phyloP scores from a whole-genome alignment of 441 rosid genomes.

The Geranium incanum region DNA sequence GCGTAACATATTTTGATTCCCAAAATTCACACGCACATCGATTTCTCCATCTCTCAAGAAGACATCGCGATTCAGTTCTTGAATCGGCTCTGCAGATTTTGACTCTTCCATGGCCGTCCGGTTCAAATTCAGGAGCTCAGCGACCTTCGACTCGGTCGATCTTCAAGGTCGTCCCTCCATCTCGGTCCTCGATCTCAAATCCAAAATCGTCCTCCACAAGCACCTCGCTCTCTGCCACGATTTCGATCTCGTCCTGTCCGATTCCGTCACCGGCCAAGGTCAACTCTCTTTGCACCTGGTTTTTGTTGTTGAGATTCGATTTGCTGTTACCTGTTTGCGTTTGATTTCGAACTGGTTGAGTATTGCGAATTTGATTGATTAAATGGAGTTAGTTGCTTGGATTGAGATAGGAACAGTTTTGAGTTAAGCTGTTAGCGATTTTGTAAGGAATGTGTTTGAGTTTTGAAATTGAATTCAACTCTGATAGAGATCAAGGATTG shows the following conservation, averaged over 20 bases:
- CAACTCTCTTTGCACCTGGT: conserved; percentile 5
- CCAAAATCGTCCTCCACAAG: conserved; percentile 32
- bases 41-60: neutral
- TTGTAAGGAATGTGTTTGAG: neutral
- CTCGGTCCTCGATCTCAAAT: conserved; percentile 42
- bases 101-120: conserved; percentile 36
- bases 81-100: conserved; percentile 3
- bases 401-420: neutral
- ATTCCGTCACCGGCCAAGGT: conserved; percentile 43
- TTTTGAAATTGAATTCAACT: neutral
- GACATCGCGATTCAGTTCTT: neutral
- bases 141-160: conserved; percentile 36
- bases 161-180: conserved; percentile 36
- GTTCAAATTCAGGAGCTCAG: conserved; percentile 45
- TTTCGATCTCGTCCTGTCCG: conserved; percentile 41
- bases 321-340: neutral
- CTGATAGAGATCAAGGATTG: neutral
- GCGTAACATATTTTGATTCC: neutral
- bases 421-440: neutral
- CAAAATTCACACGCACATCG: neutral
- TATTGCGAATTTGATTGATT: neutral
- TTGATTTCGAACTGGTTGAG: neutral
- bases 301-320: neutral
- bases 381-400: neutral
- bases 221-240: conserved; percentile 35